Conservation (phyloP, 2,329 filamentous ascomycete species). For the Cadophora luteo-olivacea region DNA sequence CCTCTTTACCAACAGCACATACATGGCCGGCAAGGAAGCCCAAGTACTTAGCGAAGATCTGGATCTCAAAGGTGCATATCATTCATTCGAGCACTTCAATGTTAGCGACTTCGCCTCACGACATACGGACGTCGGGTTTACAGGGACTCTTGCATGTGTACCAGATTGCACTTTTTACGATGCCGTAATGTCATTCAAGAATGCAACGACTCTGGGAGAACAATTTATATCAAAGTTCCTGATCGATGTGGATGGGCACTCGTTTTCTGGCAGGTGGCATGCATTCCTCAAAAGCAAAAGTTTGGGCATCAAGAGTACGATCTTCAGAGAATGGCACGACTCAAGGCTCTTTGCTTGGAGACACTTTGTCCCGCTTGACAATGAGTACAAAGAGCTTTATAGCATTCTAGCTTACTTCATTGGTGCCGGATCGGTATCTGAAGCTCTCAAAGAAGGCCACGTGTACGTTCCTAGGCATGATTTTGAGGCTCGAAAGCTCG, state of each 20-base stretch:
- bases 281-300: slow-evolving; percentile 73
- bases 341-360: slow-evolving; percentile 75
- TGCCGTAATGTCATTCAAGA: slow-evolving; percentile 54
- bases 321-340: slow-evolving; percentile 85
- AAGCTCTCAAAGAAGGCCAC: slow-evolving; percentile 56
- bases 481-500: slow-evolving; percentile 68
- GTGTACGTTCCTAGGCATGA: slow-evolving; percentile 50
- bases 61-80: slow-evolving; percentile 49
- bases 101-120: slow-evolving; percentile 43
- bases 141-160: slow-evolving; percentile 54
- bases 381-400: slow-evolving; percentile 73
- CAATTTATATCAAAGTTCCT: slow-evolving; percentile 72
- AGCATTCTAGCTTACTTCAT: slow-evolving; percentile 78
- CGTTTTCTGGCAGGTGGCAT: slow-evolving; percentile 71
- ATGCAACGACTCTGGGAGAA: slow-evolving; percentile 59
- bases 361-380: slow-evolving; percentile 84
- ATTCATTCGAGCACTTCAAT: slow-evolving; percentile 50
- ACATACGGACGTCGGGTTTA: slow-evolving; percentile 46
- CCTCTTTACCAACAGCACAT: slow-evolving; percentile 58
- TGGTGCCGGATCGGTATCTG: slow-evolving; percentile 59
- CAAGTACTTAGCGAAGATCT: slow-evolving; percentile 45
- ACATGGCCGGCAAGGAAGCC: slow-evolving; percentile 49
- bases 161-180: slow-evolving; percentile 53
- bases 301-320: slow-evolving; percentile 77
- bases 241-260: slow-evolving; percentile 79